A percentile compares a stretch with the other conserved stretches of the same genome.
phyloP scores from a whole-genome alignment of 768 basidiomycete species.

The Collybia nuda region DNA sequence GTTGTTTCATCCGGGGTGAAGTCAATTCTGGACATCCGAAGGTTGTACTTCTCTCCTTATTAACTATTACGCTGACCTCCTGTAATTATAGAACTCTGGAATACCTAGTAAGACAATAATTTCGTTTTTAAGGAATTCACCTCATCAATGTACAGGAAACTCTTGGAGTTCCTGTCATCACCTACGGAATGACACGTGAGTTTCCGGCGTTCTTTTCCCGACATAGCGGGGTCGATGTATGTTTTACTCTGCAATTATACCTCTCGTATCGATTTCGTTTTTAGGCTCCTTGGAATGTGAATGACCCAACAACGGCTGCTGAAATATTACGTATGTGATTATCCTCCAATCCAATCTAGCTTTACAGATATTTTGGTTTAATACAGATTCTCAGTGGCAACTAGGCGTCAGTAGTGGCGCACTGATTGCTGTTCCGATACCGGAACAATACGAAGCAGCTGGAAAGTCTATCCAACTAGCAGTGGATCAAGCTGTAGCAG shows the following conservation, averaged over 20 bases:
- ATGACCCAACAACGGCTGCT: slow-evolving; percentile 67
- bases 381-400: slow-evolving; percentile 64
- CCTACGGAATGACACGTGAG: slow-evolving; percentile 71
- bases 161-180: slow-evolving; percentile 87
- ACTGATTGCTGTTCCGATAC: slow-evolving; percentile 89
- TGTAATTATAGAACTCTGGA: slow-evolving; percentile 68
- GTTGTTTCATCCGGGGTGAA: slow-evolving; percentile 94
- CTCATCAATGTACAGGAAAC: slow-evolving; percentile 66
- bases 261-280: neutral
- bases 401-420: slow-evolving; percentile 76
- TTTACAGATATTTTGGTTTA: neutral
- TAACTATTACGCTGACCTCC: neutral
- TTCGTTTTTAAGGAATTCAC: neutral
- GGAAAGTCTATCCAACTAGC: slow-evolving; percentile 72
- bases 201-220: slow-evolving; percentile 96
- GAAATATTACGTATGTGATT: slow-evolving; percentile 58
- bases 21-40: slow-evolving; percentile 91
- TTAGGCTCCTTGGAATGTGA: slow-evolving; percentile 79
- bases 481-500: slow-evolving; percentile 81
- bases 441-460: slow-evolving; percentile 64
- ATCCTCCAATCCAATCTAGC: neutral
- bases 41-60: slow-evolving; percentile 33
- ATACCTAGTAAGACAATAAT: slow-evolving; percentile 56
- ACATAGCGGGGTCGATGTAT: slow-evolving; percentile 76
- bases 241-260: slow-evolving; percentile 9